A percentile compares a stretch with the other conserved stretches of the same genome.
phyloP scores from a whole-genome alignment of 805 yeast genomes.

The Wickerhamomyces rabaulensis region DNA sequence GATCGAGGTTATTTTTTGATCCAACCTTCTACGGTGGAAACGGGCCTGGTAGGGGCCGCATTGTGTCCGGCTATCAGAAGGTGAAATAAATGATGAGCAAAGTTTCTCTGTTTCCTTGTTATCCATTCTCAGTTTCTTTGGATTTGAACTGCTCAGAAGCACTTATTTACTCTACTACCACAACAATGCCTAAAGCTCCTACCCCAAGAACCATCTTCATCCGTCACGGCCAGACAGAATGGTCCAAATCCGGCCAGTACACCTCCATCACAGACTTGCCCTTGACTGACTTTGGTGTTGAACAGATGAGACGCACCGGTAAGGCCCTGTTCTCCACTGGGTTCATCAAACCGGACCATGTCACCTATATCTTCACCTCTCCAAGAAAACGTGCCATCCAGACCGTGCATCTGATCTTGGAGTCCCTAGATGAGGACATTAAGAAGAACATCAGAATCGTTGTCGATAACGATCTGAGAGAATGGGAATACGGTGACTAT shows the following conservation, averaged over 20 bases:
- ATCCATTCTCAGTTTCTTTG: too few relatives aligned
- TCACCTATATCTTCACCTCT: slow-evolving; percentile 67
- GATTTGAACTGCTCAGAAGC: too few relatives aligned
- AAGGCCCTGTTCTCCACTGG: slow-evolving; percentile 57
- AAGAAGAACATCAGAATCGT: slow-evolving; percentile 37
- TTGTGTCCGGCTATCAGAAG: too few relatives aligned
- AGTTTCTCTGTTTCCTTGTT: too few relatives aligned
- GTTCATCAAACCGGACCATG: slow-evolving; percentile 55
- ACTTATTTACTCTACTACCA: too few relatives aligned
- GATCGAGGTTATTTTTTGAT: too few relatives aligned
- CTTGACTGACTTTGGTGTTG: slow-evolving; percentile 71
- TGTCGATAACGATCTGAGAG: slow-evolving; percentile 69
- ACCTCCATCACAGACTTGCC: slow-evolving; percentile 83
- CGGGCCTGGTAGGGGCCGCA: too few relatives aligned
- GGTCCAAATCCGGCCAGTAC: slow-evolving; percentile 93
- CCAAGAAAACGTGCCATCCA: slow-evolving; percentile 78
- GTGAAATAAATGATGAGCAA: too few relatives aligned
- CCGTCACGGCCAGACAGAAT: slow-evolving; percentile 90
- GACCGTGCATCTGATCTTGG: slow-evolving; percentile 63
- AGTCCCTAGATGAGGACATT: slow-evolving; percentile 38
- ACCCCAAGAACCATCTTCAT: slow-evolving; percentile 68
- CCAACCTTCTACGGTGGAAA: too few relatives aligned
- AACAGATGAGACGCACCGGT: slow-evolving; percentile 74
- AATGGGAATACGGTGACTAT: slow-evolving; percentile 96
- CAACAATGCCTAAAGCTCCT: slow-evolving; percentile 16